phyloP scores from a whole-genome alignment of 768 basidiomycete genomes.

The Suillus occidentalis region DNA sequence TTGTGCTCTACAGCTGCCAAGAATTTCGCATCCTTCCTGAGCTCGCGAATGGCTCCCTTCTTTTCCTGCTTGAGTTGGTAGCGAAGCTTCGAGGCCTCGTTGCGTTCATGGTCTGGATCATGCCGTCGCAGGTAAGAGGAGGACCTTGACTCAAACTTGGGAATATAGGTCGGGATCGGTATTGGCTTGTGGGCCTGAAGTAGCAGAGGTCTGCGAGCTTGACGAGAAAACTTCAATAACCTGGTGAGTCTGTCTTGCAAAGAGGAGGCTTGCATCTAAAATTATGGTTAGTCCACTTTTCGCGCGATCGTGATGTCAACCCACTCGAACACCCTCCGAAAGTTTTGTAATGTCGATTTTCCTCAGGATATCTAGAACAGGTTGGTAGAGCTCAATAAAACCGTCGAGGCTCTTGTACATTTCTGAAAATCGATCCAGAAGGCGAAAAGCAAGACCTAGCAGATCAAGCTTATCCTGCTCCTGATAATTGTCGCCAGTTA shows the following conservation, averaged over 20 bases:
- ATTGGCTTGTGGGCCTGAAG: constrained; percentile 96
- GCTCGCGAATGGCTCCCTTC: constrained; percentile 95
- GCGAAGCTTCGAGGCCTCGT: constrained; percentile 82
- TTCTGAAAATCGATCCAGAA: constrained; percentile 69
- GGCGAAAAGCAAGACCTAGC: constrained; percentile 56
- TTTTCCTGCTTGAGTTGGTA: constrained; percentile 91
- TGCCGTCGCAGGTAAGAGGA: constrained; percentile 76
- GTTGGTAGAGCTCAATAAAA: constrained; percentile 83
- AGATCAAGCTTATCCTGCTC: constrained; percentile 77
- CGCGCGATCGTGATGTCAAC: constrained; percentile 5
- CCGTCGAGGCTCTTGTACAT: constrained; percentile 77
- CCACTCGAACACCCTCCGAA: constrained; percentile 57
- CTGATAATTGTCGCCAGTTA: constrained; percentile 28
- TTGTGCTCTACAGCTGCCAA: constrained; percentile 85
- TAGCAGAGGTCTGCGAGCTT: constrained; percentile 73
- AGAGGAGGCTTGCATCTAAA: constrained; percentile 42
- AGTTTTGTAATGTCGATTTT: constrained; percentile 48
- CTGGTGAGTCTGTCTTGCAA: constrained; percentile 53
- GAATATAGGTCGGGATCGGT: constrained; percentile 89
- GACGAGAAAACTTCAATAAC: constrained; percentile 69
- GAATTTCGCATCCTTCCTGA: constrained; percentile 94
- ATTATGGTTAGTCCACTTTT: constrained; percentile 12
- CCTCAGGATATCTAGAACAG: constrained; percentile 59
- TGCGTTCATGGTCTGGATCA: constrained; percentile 92
- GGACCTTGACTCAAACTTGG: constrained; percentile 82